These are phyloP conservation scores for Lactarius hengduanensis DNA, from an alignment of 768 basidiomycete species.

Conservation along the genomic window DNA sequence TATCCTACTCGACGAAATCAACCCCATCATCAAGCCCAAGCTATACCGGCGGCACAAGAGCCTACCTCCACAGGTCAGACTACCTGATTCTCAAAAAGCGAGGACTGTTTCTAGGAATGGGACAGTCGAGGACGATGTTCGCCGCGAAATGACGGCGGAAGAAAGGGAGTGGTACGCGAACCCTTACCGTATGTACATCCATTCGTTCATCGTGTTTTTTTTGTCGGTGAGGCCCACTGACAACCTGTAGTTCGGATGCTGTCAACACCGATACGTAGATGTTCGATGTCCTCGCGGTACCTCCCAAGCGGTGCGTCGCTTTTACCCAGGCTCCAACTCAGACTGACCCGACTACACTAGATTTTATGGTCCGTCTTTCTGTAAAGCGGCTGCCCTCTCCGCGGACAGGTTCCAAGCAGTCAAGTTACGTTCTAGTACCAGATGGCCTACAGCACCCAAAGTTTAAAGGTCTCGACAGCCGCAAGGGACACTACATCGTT, in stretches of 20 bases:
- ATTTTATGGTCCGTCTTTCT: slow-evolving; percentile 64
- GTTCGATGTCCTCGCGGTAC: slow-evolving; percentile 47
- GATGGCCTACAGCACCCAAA: slow-evolving; percentile 68
- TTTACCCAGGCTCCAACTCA: background rate
- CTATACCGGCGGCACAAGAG: slow-evolving; percentile 56
- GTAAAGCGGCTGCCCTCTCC: slow-evolving; percentile 43
- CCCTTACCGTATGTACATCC: slow-evolving; percentile 60
- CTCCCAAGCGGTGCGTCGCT: slow-evolving; percentile 53
- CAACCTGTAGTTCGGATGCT: slow-evolving; percentile 63
- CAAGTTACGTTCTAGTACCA: slow-evolving; percentile 40
- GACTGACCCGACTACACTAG: slow-evolving; percentile 37
- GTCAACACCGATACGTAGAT: slow-evolving; percentile 58
- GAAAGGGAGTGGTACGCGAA: slow-evolving; percentile 71
- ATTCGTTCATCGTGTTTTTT: background rate
- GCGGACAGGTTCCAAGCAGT: slow-evolving; percentile 29
- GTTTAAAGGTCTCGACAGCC: slow-evolving; percentile 49
- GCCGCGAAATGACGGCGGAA: slow-evolving; percentile 57
- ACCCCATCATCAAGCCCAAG: slow-evolving; percentile 52
- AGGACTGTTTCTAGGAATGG: slow-evolving; percentile 23
- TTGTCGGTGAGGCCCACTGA: background rate
- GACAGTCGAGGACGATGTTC: slow-evolving; percentile 28
- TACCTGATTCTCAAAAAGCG: slow-evolving; percentile 34
- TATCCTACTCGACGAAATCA: slow-evolving; percentile 56
- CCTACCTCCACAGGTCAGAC: slow-evolving; percentile 48
- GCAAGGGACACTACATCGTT: slow-evolving; percentile 51